Conservation (phyloP, 306 rosid species). For the Dicorynia guianensis region DNA sequence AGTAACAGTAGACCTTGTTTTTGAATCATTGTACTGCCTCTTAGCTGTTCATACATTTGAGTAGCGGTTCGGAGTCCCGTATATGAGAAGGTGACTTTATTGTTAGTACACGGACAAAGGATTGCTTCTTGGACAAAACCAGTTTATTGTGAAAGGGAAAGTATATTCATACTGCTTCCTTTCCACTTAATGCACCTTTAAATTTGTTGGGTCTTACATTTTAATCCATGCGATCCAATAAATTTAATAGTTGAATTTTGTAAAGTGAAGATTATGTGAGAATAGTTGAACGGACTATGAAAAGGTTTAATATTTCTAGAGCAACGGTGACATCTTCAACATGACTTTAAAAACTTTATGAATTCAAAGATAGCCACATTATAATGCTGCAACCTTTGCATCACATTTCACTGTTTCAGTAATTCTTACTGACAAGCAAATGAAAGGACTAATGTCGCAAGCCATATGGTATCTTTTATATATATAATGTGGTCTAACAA, state of each 20-base stretch:
- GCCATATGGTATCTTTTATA: conserved; percentile 11
- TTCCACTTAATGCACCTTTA: no score
- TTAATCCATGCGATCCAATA: no score
- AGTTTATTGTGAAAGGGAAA: background rate
- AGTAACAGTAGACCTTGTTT: no score
- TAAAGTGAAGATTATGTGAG: no score
- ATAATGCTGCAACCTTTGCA: background rate
- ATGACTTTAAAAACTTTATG: background rate
- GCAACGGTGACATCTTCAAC: background rate
- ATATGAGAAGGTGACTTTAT: no score
- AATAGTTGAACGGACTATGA: no score
- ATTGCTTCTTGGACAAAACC: background rate
- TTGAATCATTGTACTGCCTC: no score
- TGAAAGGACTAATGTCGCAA: background rate
- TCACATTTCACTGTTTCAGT: background rate
- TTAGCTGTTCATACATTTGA: no score
- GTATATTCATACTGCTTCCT: no score
- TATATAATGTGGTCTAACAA: conserved; percentile 31
- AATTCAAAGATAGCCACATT: background rate
- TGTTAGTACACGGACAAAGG: background rate
- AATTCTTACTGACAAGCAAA: background rate
- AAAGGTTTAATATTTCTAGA: background rate
- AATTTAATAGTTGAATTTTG: no score
- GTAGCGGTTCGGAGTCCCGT: background rate
- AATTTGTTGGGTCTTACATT: no score